Evolutionary conservation across 139 green algal species (phyloP), one percentile per base, ranked within the genome.

Genomic region (Coccomyxa sp.): DNA sequence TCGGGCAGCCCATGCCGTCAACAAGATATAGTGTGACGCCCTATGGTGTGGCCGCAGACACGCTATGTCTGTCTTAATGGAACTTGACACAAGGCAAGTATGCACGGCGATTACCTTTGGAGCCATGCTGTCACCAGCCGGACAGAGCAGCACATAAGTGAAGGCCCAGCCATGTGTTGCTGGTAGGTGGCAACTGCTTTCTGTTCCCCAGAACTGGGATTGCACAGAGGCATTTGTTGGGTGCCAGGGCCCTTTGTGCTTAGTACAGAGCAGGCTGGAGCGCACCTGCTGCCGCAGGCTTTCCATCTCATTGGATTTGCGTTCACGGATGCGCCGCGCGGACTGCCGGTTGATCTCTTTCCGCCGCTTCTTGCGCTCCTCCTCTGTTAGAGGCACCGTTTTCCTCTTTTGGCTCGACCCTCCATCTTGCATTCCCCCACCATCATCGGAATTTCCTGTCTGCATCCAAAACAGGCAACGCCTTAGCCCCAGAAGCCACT

Each of bases 341-440:
- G 82, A 85, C 58, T 85, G 28, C 25, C 82, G 59, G 58, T 85
- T 85, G 58, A 85, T 81, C 66, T 85, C 82, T 75, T 85, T 60
- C 38, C 82, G n/a, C 10, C 82, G 82, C 28, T 45, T 71, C 21
- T 25, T 71, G 9, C 63, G 63, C 63, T 71, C 63, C 63, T 71
- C 63, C 63, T 71, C 63, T 71, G 63, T 71, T 11, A 71, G 63
- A 28, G 63, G 63, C 18, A 9, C 18, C 63, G 18, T 25, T 25
- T 71, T 71, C 63, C 63, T 71, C 21, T 71, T 71, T 7, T 51
- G 38, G 38, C 38, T 51, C 38, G 38, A 51, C 38, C 38, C 38
- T 51, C 38, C 38, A 51, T 51, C 38, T 51, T 51, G 38, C 38
- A 51, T 3, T 7, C 38, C 38, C 38, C 38, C 38, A 7, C 38